Percentiles rank a stretch among this genome's conserved stretches.
Evolutionary conservation across 768 basidiomycete genomes (phyloP).

Genomic region (Lactifluus rugatus): DNA sequence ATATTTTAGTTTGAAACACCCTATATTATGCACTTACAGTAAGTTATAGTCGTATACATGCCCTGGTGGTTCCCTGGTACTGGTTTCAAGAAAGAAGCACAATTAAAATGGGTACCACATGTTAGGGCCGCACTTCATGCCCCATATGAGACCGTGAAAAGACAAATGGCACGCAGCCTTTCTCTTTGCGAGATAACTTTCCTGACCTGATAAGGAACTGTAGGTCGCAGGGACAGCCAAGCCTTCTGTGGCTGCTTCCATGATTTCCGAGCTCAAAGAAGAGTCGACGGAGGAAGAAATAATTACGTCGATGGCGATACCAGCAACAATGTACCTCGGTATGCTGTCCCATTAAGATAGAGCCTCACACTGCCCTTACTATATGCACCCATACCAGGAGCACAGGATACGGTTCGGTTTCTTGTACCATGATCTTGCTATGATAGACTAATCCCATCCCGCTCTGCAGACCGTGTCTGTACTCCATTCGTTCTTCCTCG

Average conservation of each 20-base stretch:
- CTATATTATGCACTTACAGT: background rate
- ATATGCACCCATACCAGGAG: background rate
- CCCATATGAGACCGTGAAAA: constrained; percentile 16
- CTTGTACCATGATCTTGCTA: background rate
- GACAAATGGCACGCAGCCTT: background rate
- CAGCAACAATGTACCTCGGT: constrained; percentile 5
- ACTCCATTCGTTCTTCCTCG: constrained; percentile 23
- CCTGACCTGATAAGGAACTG: background rate
- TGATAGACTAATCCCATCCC: background rate
- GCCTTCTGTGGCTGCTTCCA: background rate
- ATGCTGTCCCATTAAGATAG: background rate
- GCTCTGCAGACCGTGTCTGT: constrained; percentile 19
- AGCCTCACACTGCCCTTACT: background rate
- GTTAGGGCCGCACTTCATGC: constrained; percentile 13
- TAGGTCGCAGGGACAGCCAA: background rate
- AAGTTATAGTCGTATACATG: constrained; percentile 14
- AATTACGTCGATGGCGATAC: background rate
- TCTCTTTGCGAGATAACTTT: background rate
- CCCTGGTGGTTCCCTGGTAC: constrained; percentile 22
- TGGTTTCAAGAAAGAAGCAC: constrained; percentile 18
- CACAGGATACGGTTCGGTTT: constrained; percentile 1
- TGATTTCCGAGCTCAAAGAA: background rate
- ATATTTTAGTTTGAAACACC: no score
- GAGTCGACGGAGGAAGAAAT: background rate
- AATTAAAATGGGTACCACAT: constrained; percentile 6